These are phyloP conservation scores for Penicillium decumbens DNA, from an alignment of 2,329 filamentous ascomycete genomes.

Conservation along the genomic window DNA sequence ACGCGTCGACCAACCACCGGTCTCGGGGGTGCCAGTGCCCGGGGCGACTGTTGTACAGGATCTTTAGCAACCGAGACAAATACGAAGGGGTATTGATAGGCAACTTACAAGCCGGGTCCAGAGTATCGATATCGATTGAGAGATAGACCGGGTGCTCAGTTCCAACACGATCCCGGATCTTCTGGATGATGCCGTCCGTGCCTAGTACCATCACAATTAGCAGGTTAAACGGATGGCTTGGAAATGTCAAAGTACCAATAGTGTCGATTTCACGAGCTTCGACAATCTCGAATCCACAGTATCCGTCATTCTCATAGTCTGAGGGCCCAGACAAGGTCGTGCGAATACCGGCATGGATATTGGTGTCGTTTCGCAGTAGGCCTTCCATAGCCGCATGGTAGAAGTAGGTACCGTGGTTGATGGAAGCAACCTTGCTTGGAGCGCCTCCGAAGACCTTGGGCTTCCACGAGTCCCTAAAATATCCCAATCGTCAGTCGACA, in stretches of 20 bases:
- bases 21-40: conserved; percentile 57
- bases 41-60: conserved; percentile 33
- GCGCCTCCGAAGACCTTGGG: conserved; percentile 84
- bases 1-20: conserved; percentile 58
- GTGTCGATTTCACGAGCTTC: conserved; percentile 69
- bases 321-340: conserved; percentile 73
- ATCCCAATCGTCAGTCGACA: not conserved
- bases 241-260: conserved; percentile 42
- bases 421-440: conserved; percentile 66
- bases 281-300: conserved; percentile 77
- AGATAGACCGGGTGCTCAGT: conserved; percentile 72
- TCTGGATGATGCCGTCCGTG: conserved; percentile 69
- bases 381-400: conserved; percentile 77
- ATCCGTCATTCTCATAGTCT: conserved; percentile 81
- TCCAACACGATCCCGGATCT: conserved; percentile 70
- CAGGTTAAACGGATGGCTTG: not conserved
- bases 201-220: conserved; percentile 26
- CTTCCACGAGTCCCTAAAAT: conserved; percentile 56
- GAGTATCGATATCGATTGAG: conserved; percentile 79
- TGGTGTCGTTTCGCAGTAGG: conserved; percentile 72
- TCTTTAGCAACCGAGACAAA: not conserved
- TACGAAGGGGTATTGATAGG: not conserved
- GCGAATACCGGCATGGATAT: conserved; percentile 82
- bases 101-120: conserved; percentile 70
- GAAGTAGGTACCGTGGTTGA: conserved; percentile 89